phyloP scores from a whole-genome alignment of 225 moss, liverwort and hornwort genomes.

The Marchantia polymorpha region DNA sequence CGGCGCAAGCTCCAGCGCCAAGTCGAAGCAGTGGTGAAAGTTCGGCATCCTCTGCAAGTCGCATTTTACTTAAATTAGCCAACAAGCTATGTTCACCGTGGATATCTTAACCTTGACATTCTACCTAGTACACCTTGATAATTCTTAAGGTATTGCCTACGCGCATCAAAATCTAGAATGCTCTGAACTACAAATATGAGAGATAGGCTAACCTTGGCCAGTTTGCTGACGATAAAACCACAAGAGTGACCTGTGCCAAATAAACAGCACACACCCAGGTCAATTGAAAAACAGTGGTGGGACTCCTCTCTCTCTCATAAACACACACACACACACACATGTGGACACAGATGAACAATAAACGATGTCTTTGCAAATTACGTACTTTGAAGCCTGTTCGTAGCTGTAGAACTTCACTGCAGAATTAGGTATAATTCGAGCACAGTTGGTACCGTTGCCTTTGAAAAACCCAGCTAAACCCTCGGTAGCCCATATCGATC shows the following conservation, averaged over 20 bases:
- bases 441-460: slow-evolving; percentile 97
- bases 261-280: too few species aligned
- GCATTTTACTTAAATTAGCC: not conserved
- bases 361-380: not conserved
- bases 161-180: not conserved
- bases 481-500: slow-evolving; percentile 74
- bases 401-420: slow-evolving; percentile 99
- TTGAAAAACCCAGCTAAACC: slow-evolving; percentile 85
- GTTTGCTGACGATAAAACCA: slow-evolving; percentile 84
- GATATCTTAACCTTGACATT: too few species aligned
- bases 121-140: too few species aligned
- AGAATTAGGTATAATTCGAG: slow-evolving; percentile 90
- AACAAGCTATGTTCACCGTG: slow-evolving; percentile 1
- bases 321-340: too few species aligned
- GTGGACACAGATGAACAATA: too few species aligned
- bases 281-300: too few species aligned
- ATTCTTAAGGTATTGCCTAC: too few species aligned
- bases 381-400: slow-evolving; percentile 92
- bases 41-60: slow-evolving; percentile 78
- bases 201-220: slow-evolving; percentile 46
- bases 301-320: too few species aligned
- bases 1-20: slow-evolving; percentile 94
- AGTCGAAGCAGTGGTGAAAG: slow-evolving; percentile 79
- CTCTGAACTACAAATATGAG: not conserved
- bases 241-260: slow-evolving; percentile 62